Base-by-base conservation (phyloP, 805 yeast genomes). In the Myxozyma kluyveri region DNA sequence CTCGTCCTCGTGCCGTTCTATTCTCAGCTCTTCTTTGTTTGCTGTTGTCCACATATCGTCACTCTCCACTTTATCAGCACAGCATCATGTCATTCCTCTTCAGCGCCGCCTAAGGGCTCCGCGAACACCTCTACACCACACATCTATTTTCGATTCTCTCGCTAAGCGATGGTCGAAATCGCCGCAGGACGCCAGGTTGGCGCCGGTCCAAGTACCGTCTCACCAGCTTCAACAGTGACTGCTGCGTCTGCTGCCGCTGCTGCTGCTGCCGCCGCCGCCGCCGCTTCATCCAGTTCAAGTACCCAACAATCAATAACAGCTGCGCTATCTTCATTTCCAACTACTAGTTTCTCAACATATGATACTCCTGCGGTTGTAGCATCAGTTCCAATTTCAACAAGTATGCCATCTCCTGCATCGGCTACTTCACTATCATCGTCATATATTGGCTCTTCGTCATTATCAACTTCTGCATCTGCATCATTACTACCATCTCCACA, bases 141-240 rank as follows among this genome's bases (percentile, higher is more conserved):
- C 14, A 7, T 19, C 39, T 5, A 19, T 5, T 6, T 22, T 35
- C 6, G 39, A 6, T 14, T 12, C 19, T 7, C 6, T 35, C 39
- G 6, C 39, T 35, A n/a, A n/a, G 39, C 12, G 19, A 46, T 46
- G 49, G 49, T 46, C 26, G 49, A 46, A 37, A 42, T 46, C 35
- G 49, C 49, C 9, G 49, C 43, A 18, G 49, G 24, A 17, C 42
- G 49, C 29, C 19, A 17, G 4, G 36, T 38, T 17, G 36, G 29
- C 10, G 26, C 33, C 17, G 42, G 42, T 1, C 29, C 36, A 12
- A 10, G 43, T 29, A 22, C 27, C 5, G 17, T 10, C 44, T 26
- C 49, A 37, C 23, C 35, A 33, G 21, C 37, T 38, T 7, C 39
- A 37, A 21, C 49, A 32, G 9, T 36, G n/a, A n/a, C 39, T 24